These are phyloP conservation scores for Lactifluus pinguis DNA, from an alignment of 768 basidiomycete species.

Conservation along the genomic window DNA sequence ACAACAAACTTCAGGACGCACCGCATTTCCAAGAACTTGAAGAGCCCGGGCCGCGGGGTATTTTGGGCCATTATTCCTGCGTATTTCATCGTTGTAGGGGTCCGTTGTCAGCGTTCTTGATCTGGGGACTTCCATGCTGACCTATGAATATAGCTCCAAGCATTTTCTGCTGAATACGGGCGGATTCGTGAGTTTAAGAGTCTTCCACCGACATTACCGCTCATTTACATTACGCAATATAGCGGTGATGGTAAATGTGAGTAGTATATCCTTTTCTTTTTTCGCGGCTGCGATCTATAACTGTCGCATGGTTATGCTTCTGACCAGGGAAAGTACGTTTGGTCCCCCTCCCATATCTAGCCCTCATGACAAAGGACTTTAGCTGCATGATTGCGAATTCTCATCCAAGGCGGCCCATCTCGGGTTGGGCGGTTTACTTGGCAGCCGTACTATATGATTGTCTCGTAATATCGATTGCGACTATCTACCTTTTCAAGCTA, in stretches of 20 bases:
- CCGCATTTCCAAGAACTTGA: constrained; percentile 48
- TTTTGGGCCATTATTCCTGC: constrained; percentile 31
- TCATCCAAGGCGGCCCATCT: constrained; percentile 20
- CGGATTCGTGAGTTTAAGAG: constrained; percentile 36
- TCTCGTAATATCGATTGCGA: constrained; percentile 40
- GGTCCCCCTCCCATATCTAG: background rate
- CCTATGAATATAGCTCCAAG: constrained; percentile 35
- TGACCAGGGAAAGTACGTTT: constrained; percentile 30
- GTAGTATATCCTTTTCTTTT: background rate
- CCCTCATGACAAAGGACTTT: background rate
- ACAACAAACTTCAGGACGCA: constrained; percentile 35
- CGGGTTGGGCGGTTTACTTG: constrained; percentile 52
- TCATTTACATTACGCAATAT: constrained; percentile 6
- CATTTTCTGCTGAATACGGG: constrained; percentile 44
- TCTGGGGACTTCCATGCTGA: background rate
- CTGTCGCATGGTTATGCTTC: background rate
- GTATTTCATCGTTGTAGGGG: constrained; percentile 35
- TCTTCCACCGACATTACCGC: background rate
- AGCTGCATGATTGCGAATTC: constrained; percentile 40
- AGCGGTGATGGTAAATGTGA: background rate
- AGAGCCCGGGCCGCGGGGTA: constrained; percentile 29
- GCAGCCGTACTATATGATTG: constrained; percentile 51
- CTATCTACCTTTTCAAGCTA: constrained; percentile 41
- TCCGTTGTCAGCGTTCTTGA: constrained; percentile 29
- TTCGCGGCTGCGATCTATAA: background rate